Evolutionary conservation across 257 asterid genomes (phyloP).

Genomic region (Solanum virginianum): DNA sequence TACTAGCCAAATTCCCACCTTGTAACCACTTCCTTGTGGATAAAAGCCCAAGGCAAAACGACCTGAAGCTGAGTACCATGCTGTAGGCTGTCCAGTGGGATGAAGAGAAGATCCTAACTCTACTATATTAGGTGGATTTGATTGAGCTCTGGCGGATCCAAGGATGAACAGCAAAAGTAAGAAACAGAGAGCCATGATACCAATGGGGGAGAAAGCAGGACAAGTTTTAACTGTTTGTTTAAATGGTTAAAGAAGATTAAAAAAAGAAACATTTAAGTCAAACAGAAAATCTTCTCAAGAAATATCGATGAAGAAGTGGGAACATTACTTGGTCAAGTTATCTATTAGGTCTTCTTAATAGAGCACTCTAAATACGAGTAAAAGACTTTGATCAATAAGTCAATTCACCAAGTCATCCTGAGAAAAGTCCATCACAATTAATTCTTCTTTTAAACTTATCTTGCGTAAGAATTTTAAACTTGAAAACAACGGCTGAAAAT

Average conservation of each 20-base stretch:
- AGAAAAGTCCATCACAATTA: not conserved
- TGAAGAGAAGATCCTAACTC: not conserved
- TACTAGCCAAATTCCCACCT: conserved; percentile 13
- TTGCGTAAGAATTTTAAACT: not conserved
- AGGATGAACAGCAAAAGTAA: not conserved
- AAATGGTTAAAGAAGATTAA: not conserved
- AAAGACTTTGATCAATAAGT: not conserved
- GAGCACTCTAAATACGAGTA: not conserved
- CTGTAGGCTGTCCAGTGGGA: not conserved
- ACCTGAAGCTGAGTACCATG: conserved; percentile 10
- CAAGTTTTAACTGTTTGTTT: not conserved
- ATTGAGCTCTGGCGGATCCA: conserved; percentile 2
- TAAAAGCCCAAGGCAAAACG: conserved; percentile 10
- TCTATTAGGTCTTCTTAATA: not conserved
- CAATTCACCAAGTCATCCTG: not conserved
- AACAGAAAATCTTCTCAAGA: not conserved
- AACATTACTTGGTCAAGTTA: not conserved
- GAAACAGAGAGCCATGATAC: conserved; percentile 7
- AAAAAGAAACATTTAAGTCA: not conserved
- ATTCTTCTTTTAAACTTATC: not conserved
- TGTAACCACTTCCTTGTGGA: conserved; percentile 5
- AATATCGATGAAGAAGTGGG: not conserved
- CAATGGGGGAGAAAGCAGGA: not conserved
- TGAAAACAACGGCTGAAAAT: not conserved
- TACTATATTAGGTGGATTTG: not conserved